Base-by-base conservation (phyloP, 495 filamentous ascomycete genomes). In the Podospora comata region DNA sequence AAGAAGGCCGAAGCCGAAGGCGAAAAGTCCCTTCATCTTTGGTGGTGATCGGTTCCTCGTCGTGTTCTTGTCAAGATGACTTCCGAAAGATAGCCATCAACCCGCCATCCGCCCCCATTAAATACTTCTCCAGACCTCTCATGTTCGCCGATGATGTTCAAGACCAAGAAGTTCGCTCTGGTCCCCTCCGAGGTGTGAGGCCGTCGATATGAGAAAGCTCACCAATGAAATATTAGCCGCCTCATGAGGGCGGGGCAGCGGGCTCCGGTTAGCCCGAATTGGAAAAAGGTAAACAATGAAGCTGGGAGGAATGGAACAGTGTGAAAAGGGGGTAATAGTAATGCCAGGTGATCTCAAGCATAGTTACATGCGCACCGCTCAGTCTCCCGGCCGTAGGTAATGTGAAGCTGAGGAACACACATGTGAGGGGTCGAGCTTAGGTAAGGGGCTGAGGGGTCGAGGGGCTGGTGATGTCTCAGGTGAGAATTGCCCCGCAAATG, bases 1-100 rank as follows among this genome's bases (percentile, higher is more conserved):
- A 26, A 77, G 67, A n/a, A 76, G 67, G 62, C 69, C 53, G 20
- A 74, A 59, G 18, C 65, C 70, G 26, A 73, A 27, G 19, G 67
- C 28, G 13, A 67, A 32, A 11, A 69, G n/a, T 2, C 60, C 57
- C 54, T 70, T 73, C 75, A 77, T 77, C 11, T 15, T 15, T 71
- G 20, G 23, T n/a, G n/a, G 23, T 58, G 54, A 20, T 20, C 19
- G 5, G n/a, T 19, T 4, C n/a, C 23, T 26, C 4, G 55, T 57
- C 2, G 55, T 7, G 55, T 19, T 20, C 3, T 48, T 48, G 23
- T 23, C 34, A 39, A 39, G 11, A 11, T 39, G 34, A 39, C 39
- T 48, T 13, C 9, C 7, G 13, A 48, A 19, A 58, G 18, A 3
- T 15, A 11, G 34, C 18, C n/a, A 23, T 55, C 9, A n/a, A 26